Conservation (phyloP, 352 stramenopile species). For the Globisporangium lucens region DNA sequence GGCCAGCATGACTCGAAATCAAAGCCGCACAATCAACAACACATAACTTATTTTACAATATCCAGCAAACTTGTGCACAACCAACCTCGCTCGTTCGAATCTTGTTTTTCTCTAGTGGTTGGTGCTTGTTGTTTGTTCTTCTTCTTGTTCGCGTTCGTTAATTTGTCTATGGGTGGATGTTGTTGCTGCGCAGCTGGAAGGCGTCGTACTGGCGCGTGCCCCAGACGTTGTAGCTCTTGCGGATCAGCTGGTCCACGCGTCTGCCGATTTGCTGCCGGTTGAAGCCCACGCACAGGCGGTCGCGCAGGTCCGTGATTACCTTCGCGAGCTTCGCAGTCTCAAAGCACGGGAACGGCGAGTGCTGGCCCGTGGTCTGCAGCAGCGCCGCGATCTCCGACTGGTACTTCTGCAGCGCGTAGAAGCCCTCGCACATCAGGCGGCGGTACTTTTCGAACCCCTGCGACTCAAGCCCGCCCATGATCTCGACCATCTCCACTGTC, state of each 20-base stretch:
- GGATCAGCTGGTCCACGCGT: conserved; percentile 78
- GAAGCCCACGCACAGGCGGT: conserved; percentile 68
- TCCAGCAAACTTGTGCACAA: background rate
- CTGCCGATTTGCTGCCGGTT: conserved; percentile 58
- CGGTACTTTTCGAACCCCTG: conserved; percentile 90
- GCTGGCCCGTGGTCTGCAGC: conserved; percentile 93
- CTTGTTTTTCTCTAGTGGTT: background rate
- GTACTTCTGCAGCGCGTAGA: conserved; percentile 93
- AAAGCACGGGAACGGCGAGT: conserved; percentile 96
- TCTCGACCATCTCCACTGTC: conserved; percentile 96
- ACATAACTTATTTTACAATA: conserved; percentile 1
- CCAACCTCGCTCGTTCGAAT: background rate
- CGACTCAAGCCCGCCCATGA: conserved; percentile 92
- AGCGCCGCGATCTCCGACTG: conserved; percentile 92
- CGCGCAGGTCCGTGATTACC: conserved; percentile 62
- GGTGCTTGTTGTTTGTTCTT: background rate
- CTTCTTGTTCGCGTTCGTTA: background rate
- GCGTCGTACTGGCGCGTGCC: conserved; percentile 88
- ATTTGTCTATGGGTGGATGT: conserved; percentile 65
- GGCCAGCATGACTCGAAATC: background rate
- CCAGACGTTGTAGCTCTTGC: conserved; percentile 88
- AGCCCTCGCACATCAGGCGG: conserved; percentile 90
- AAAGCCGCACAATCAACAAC: background rate
- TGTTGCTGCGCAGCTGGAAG: conserved; percentile 89
- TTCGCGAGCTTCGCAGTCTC: conserved; percentile 49